Base-by-base conservation (phyloP, 2,329 filamentous ascomycete species). In the Beauveria caledonica region DNA sequence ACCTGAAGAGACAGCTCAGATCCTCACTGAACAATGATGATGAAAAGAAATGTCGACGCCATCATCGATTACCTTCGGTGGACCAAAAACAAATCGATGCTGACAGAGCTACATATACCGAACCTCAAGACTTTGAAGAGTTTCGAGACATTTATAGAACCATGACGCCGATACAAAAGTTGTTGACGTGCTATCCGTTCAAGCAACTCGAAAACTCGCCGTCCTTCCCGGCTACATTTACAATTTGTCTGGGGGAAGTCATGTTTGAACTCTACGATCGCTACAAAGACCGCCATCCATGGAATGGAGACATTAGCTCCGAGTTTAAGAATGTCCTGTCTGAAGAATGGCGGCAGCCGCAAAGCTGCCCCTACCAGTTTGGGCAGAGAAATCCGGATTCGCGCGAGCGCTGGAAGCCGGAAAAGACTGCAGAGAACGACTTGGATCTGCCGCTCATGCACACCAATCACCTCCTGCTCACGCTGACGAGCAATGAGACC, bases 401-500 rank as follows among this genome's bases (percentile, higher is more conserved):
- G 1, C 49, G 27, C 21, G 36, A 48, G 21, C 21, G 25, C 5
- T 10, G 19, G 19, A 45, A 53, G 21, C 19, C 39, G 3, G 40
- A n/a, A 1, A 53, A 39, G 19, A 6, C 46, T 7, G 9, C n/a
- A 15, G 40, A 53, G 1, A 60, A 13, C 49, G 42, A 33, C n/a
- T 42, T 27, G 27, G 49, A 40, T 3, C 19, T 60, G 17, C 27
- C 15, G 8, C 45, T 75, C 27, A 68, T 67, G 15, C 63, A 76
- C 3, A 77, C 74, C 1, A 70, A 72, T 3, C 78, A 82, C 64
- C 63, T 82, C 25, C 69, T 86, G 0, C 75, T 86, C 0, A 78
- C 75, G 5, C 75, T 89, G 1, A 71, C 73, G 0, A 77, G 82
- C 3, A 73, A 80, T 2, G 86, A 89, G 71, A 78, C 82, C 64